phyloP scores from a whole-genome alignment of 768 basidiomycete genomes.

The Suillus americanus region DNA sequence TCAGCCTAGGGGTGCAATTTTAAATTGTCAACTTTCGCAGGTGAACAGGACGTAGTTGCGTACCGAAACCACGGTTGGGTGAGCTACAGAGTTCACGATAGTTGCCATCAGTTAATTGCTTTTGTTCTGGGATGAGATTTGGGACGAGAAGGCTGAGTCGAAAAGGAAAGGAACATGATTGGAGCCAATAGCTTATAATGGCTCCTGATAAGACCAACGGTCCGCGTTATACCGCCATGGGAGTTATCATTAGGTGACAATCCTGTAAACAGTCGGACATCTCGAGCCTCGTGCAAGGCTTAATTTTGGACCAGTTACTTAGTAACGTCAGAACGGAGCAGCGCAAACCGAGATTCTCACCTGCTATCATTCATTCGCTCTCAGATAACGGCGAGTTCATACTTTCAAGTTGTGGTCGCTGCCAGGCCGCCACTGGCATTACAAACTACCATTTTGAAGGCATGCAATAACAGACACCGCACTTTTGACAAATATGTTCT shows the following conservation, averaged over 20 bases:
- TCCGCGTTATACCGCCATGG: slow-evolving; percentile 5
- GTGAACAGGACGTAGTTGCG: slow-evolving; percentile 8
- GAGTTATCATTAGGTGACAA: background rate
- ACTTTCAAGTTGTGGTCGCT: background rate
- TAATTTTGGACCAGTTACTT: background rate
- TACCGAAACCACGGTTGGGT: slow-evolving; percentile 60
- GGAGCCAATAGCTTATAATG: background rate
- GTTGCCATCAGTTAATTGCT: slow-evolving; percentile 48
- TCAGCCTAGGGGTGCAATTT: slow-evolving; percentile 46
- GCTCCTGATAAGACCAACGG: slow-evolving; percentile 5
- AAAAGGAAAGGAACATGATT: background rate
- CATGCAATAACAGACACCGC: background rate
- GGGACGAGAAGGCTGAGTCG: background rate
- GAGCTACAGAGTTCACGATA: slow-evolving; percentile 55
- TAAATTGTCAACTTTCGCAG: background rate
- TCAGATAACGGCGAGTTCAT: background rate
- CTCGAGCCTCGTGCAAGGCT: background rate
- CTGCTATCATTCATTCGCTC: background rate
- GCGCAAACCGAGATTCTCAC: background rate
- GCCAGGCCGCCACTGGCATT: too few species aligned
- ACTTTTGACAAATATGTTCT: background rate
- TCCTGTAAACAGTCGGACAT: background rate
- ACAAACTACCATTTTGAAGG: too few species aligned
- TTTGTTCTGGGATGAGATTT: background rate
- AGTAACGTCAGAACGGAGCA: background rate